phyloP scores from a whole-genome alignment of 78 protist genomes.

The Creolimax fragrantissima region DNA sequence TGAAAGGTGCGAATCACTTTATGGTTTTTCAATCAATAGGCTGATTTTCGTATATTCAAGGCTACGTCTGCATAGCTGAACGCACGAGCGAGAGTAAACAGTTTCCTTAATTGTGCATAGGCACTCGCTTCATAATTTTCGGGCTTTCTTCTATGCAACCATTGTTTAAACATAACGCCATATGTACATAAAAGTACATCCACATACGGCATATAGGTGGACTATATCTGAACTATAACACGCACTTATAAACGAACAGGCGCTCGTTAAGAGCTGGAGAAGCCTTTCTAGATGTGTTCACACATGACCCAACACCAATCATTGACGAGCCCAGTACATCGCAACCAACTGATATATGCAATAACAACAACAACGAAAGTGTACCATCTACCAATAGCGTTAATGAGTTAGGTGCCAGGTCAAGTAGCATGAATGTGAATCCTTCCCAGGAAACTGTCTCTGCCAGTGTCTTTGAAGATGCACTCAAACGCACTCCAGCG shows the following conservation, averaged over 20 bases:
- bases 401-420: neutral
- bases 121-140: no score
- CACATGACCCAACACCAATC: neutral
- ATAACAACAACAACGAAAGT: neutral
- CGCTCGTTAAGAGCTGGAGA: neutral
- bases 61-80: no score
- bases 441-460: neutral
- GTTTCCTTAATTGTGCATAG: neutral
- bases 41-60: no score
- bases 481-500: neutral
- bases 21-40: no score
- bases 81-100: no score
- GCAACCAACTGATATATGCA: no score
- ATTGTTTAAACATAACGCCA: no score
- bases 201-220: no score
- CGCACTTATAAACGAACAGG: neutral
- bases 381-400: neutral
- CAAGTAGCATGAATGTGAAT: neutral
- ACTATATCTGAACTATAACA: no score
- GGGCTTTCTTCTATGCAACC: no score
- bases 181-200: no score
- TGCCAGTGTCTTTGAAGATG: neutral
- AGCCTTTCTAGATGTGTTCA: neutral
- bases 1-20: no score
- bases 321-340: neutral